Base-by-base conservation (phyloP, 306 rosid species). In the Calophaca sinica region DNA sequence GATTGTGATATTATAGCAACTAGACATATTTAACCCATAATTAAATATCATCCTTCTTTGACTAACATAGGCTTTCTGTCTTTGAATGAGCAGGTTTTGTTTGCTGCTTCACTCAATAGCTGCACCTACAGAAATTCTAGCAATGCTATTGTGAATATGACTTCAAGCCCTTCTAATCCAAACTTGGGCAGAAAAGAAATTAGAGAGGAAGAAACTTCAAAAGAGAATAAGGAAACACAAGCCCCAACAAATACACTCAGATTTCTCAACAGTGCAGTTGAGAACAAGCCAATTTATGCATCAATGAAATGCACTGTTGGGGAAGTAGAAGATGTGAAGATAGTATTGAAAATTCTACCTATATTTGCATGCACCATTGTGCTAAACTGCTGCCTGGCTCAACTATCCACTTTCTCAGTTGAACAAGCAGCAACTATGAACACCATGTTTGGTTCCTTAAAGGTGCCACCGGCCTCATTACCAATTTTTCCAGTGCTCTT, bases 391-490 rank as follows among this genome's bases (percentile, higher is more conserved):
- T 94, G 99, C 73, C 69, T 94, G 35, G 99, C 99, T 26, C 97
- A 94, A 74, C 92, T 94, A 3, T 88, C 96, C 33, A 94, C 99
- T 31, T 92, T 90, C 82, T 94, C 99, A 1, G 87, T 94, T n/a
- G 87, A 94, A 73, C 97, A 92, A 83, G 97, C 99, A 0, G 90
- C 96, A 2, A 86, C 99, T 0, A 94, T 94, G 97, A 59, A 94
- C 91, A 92, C 96, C 62, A 85, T 87, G 73, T 81, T 94, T 2
- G 92, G 97, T 72, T 87, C 96, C 57, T 28, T 94, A 0, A 85
- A 75, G 44, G 92, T 94, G 29, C 96, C 97, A 8, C 97, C 99
- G 0, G 96, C 97, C 2, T 94, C 99, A 5, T 92, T 92, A 55
- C 96, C 99, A 50, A 14, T 94, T 29, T 94, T 94, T 52, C 99